Evolutionary conservation across 345 rosid species (phyloP), one percentile per base, ranked within the genome.

Genomic region (Euphorbia pulcherrima): DNA sequence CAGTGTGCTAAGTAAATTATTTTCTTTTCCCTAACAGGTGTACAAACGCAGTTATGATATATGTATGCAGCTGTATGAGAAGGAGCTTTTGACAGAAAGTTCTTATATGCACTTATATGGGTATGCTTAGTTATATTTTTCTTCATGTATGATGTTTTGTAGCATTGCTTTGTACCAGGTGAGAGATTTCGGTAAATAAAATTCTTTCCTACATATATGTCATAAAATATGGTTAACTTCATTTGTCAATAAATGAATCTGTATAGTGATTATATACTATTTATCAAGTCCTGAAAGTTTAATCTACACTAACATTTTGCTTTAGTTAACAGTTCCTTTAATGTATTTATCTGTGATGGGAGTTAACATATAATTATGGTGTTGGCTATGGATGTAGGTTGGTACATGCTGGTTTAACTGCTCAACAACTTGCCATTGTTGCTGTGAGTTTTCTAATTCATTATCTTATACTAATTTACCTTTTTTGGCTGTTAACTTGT

Each of bases 381-480:
- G 67, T 41, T 53, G 57, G 75, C 12, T 65, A 57, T 26, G 74
- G 40, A 24, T 71, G 53, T 80, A 90, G 98, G 83, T 80, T 93
- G 75, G 87, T 61, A 65, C 70, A 57, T 68, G 87, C 89, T 81
- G 77, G 78, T 71, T 83, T 89, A 58, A 76, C 81, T 74, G 90
- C 92, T 29, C 90, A 86, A 79, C 95, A 87, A 84, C 89, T 93
- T 75, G 80, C 97, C 23, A 61, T 93, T 78, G 92, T 84, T 71
- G 79, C 91, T n/a, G 96, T 93, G 86, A 73, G 84, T 72, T 69
- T 51, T 73, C 71, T 11, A n/a, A n/a, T 40, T 67, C 51, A 18
- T 63, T 40, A 51, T 74, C 21, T 28, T 58, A 37, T 54, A 27
- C 27, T n/a, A 12, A 18, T 64, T 39, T 63, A 18, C 37, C 46